Evolutionary conservation across 768 basidiomycete species (phyloP), one percentile per base, ranked within the genome.

Genomic region (Boletus huronensis): DNA sequence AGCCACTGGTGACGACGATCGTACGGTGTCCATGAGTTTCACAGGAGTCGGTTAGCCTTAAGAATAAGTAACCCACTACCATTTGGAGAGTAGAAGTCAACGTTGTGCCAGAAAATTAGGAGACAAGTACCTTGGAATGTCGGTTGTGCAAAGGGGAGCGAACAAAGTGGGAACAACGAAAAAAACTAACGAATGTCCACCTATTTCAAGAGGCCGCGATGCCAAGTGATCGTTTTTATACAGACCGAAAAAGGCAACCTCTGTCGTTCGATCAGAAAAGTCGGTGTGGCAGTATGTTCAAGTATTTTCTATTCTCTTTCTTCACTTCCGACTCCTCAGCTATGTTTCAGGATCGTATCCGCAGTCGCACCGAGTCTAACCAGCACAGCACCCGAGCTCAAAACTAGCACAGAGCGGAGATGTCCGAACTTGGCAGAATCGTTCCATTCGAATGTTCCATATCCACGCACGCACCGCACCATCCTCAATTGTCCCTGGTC

Each of bases 401-500:
- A 17, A 17, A 23, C 28, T 16, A 39, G 3, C 35, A n/a, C n/a
- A 2, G 23, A 21, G 2, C 59, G 65, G 65, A 51, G 28, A 62
- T 56, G 23, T 51, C 62, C 65, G 62, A 54, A 52, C 10, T 34
- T 34, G 7, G 11, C 11, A 39, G 23, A 43, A 23, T 19, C 2
- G 39, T 66, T 67, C 65, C 32, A 67, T 62, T 67, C 56, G 65
- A 67, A 66, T 53, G 48, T 66, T 66, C 65, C 53, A 59, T 62
- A 21, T 54, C 57, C 64, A 55, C 58, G 16, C 28, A 45, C 41
- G 14, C 57, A 48, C 52, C 53, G 59, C 50, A 46, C 45, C 26
- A 19, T 19, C 36, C 36, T 4, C 36, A 19, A 9, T n/a, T 36
- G 17, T 36, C n/a, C 16, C 36, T 8, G 7, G 36, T 19, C 36